Percentiles rank a stretch among this genome's conserved stretches.
These are phyloP conservation scores for Astrocystis sublimbata DNA, from an alignment of 495 filamentous ascomycete genomes.

Conservation along the genomic window DNA sequence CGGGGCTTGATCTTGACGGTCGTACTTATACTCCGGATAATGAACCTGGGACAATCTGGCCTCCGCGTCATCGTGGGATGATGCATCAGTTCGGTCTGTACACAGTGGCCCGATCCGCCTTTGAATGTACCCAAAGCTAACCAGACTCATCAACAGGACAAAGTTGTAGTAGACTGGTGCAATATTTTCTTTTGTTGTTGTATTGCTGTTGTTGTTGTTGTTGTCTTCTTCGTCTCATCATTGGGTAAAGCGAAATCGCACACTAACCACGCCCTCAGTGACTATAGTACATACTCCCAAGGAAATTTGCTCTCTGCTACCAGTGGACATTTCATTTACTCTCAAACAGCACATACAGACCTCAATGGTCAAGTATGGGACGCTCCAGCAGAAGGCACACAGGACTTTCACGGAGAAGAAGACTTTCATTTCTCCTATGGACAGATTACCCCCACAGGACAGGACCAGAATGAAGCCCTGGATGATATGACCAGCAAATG, in stretches of 20 bases:
- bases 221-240: conserved; percentile 33
- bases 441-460: conserved; percentile 51
- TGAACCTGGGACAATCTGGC: conserved; percentile 1
- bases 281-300: conserved; percentile 51
- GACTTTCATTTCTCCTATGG: conserved; percentile 51
- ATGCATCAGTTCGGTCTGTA: conserved; percentile 42
- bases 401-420: conserved; percentile 56
- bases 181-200: conserved; percentile 38
- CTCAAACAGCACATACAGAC: conserved; percentile 56
- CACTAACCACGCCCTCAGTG: conserved; percentile 54
- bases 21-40: conserved; percentile 1
- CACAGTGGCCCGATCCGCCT: conserved; percentile 24
- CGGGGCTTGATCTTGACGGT: conserved; percentile 12
- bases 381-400: conserved; percentile 52
- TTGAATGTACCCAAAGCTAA: conserved; percentile 30
- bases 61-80: background rate
- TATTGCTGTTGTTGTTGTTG: conserved; percentile 28
- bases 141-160: conserved; percentile 39
- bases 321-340: conserved; percentile 54
- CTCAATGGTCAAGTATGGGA: conserved; percentile 53
- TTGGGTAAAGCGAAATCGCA: conserved; percentile 44
- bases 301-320: conserved; percentile 49
- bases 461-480: conserved; percentile 46
- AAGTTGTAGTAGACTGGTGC: conserved; percentile 49
- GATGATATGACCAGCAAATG: conserved; percentile 50